Evolutionary conservation across 495 filamentous ascomycete species (phyloP).

Genomic region (Penicillium mononematosum): DNA sequence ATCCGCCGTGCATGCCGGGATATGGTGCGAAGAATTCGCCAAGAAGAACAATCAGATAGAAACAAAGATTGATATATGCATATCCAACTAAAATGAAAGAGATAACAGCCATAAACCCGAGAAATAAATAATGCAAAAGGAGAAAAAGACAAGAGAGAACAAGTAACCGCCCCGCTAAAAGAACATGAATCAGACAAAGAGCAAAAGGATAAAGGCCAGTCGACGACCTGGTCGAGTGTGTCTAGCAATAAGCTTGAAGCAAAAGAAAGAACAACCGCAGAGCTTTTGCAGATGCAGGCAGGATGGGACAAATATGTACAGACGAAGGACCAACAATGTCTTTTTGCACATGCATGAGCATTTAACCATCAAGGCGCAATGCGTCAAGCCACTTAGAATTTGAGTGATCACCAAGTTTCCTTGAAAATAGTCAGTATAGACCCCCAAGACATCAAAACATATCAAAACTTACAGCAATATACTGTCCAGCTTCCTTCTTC

Average conservation of each 20-base stretch:
- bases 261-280: background rate
- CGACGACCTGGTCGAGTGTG: background rate
- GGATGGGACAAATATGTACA: slow-evolving; percentile 5
- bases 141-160: slow-evolving; percentile 1
- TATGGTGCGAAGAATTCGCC: background rate
- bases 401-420: slow-evolving; percentile 39
- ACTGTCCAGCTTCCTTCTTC: slow-evolving; percentile 82
- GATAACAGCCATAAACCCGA: background rate
- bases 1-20: background rate
- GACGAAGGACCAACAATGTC: background rate
- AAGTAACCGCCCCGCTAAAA: slow-evolving; percentile 33
- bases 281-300: slow-evolving; percentile 5
- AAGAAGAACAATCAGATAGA: background rate
- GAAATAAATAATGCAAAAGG: background rate
- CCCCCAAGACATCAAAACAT: background rate
- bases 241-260: background rate
- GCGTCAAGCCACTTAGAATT: background rate
- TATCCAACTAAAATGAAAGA: background rate
- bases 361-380: background rate
- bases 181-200: background rate
- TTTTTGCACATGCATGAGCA: background rate
- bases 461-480: slow-evolving; percentile 69
- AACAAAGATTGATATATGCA: background rate
- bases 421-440: slow-evolving; percentile 19
- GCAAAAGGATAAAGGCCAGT: background rate